phyloP scores from a whole-genome alignment of 768 basidiomycete species.

The Auriscalpium orientale region DNA sequence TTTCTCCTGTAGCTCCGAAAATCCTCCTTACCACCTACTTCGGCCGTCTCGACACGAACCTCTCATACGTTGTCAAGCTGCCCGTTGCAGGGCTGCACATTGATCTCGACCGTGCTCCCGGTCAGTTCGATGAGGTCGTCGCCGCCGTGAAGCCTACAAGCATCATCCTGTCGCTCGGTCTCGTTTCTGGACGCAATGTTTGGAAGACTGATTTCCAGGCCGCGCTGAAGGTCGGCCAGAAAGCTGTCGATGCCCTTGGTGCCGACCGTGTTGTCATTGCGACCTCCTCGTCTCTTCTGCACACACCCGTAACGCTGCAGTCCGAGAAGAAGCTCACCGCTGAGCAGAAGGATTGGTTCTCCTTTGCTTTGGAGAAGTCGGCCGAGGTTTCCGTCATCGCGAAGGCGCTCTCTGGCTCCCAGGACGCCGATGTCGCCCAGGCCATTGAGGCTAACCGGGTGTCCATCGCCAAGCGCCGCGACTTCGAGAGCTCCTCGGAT shows the following conservation, averaged over 20 bases:
- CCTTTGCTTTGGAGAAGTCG: conserved; percentile 96
- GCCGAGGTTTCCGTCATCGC: conserved; percentile 85
- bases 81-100: conserved; percentile 93
- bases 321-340: conserved; percentile 85
- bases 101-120: conserved; percentile 90
- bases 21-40: conserved; percentile 96
- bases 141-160: conserved; percentile 76
- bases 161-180: conserved; percentile 83
- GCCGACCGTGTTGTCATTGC: conserved; percentile 85
- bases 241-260: conserved; percentile 78
- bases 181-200: conserved; percentile 98
- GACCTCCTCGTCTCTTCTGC: conserved; percentile 95
- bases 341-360: conserved; percentile 96
- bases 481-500: conserved; percentile 90
- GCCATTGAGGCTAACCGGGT: conserved; percentile 83
- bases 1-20: conserved; percentile 78
- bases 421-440: conserved; percentile 58
- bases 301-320: conserved; percentile 93
- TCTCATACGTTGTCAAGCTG: conserved; percentile 84
- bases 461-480: conserved; percentile 90
- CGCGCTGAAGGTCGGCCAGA: conserved; percentile 76
- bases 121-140: conserved; percentile 77
- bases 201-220: conserved; percentile 95
- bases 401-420: conserved; percentile 76
- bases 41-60: conserved; percentile 88